These are phyloP conservation scores for Knufia fluminis DNA, from an alignment of 2,329 filamentous ascomycete genomes.

Conservation along the genomic window DNA sequence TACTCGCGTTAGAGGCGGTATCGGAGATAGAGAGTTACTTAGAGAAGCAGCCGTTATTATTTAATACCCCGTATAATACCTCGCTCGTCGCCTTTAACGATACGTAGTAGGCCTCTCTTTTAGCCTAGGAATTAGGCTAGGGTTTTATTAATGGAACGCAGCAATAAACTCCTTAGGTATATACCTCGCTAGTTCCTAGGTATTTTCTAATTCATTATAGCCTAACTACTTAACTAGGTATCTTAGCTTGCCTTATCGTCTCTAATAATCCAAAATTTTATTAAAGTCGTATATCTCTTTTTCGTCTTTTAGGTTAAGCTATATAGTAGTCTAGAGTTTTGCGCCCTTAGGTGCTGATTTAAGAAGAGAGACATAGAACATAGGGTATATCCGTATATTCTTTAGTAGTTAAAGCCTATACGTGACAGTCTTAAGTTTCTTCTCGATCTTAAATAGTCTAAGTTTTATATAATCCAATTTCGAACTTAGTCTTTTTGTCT, in stretches of 20 bases:
- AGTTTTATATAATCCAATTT: conserved; percentile 12
- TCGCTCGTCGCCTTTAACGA: background rate
- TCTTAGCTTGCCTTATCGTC: background rate
- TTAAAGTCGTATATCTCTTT: conserved; percentile 6
- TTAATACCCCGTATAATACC: background rate
- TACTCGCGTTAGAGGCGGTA: background rate
- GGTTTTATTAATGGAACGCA: background rate
- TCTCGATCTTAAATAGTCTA: conserved; percentile 7
- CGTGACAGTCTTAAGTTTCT: conserved; percentile 4
- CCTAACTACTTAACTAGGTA: conserved; percentile 14
- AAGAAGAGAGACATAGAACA: background rate
- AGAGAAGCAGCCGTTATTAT: background rate
- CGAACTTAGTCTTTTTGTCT: conserved; percentile 9
- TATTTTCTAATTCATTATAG: conserved; percentile 7
- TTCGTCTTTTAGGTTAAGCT: background rate
- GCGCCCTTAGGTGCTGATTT: background rate
- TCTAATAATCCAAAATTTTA: conserved; percentile 1
- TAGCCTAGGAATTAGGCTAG: background rate
- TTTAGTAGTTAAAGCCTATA: background rate
- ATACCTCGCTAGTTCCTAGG: conserved; percentile 9
- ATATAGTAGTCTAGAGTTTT: background rate
- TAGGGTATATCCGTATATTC: background rate
- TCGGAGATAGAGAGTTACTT: background rate
- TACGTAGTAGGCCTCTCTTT: background rate
- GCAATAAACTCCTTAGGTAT: background rate